These are phyloP conservation scores for Juglanconis oblonga DNA, from an alignment of 2,329 filamentous ascomycete genomes.

Conservation along the genomic window DNA sequence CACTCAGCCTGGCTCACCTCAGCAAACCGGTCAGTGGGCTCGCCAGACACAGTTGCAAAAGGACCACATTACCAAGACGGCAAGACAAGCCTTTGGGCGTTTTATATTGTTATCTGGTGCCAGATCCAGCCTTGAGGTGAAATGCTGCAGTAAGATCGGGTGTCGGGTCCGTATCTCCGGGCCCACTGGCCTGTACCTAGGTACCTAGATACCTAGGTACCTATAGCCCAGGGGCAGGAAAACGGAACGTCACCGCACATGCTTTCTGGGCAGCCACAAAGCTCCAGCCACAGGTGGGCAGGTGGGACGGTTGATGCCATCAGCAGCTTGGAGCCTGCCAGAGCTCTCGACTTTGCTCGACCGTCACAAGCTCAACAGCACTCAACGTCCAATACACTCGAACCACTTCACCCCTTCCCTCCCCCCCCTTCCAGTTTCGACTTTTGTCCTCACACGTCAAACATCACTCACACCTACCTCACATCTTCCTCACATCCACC, in stretches of 20 bases:
- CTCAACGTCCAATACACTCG: not conserved
- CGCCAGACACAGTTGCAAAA: not conserved
- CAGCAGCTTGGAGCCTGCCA: slow-evolving; percentile 16
- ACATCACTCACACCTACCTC: not conserved
- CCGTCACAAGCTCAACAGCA: not conserved
- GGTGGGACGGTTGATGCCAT: not conserved
- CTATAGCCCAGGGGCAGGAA: not conserved
- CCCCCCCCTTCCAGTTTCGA: not conserved
- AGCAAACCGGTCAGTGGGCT: no score
- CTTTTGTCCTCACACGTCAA: not conserved
- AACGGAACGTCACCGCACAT: not conserved
- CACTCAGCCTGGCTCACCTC: no score
- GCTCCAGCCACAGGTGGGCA: slow-evolving; percentile 1
- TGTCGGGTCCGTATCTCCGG: not conserved
- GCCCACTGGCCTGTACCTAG: no score
- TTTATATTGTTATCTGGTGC: no score
- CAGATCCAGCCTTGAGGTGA: not conserved
- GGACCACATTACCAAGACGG: no score
- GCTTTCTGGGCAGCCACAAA: not conserved
- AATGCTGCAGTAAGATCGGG: not conserved
- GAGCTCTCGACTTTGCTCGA: not conserved
- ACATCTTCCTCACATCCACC: slow-evolving; percentile 20
- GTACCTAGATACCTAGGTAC: not conserved
- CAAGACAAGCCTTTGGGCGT: no score
- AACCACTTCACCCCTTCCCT: not conserved